Evolutionary conservation across 176 grass and related monocot species (phyloP).

Genomic region (Triticum urartu): DNA sequence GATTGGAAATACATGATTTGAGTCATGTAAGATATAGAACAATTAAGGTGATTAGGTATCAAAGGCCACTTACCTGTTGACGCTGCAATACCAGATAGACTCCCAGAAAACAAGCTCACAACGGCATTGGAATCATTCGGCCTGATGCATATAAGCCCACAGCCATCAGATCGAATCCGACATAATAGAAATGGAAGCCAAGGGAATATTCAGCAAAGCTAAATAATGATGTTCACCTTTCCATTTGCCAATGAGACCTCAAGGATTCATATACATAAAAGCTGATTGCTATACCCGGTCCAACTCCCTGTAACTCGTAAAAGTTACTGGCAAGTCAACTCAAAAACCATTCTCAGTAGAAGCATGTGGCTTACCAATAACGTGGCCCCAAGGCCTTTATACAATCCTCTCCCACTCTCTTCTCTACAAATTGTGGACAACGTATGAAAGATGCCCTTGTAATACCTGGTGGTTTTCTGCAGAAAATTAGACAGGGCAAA

Average conservation of each 20-base stretch:
- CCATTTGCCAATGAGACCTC: slow-evolving; percentile 78
- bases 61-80: slow-evolving; percentile 65
- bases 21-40: not conserved
- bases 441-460: slow-evolving; percentile 81
- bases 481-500: slow-evolving; percentile 4
- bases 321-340: slow-evolving; percentile 35
- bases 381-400: slow-evolving; percentile 94
- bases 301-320: slow-evolving; percentile 76
- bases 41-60: not conserved
- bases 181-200: not conserved
- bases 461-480: slow-evolving; percentile 90
- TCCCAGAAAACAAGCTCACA: slow-evolving; percentile 86
- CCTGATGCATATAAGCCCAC: slow-evolving; percentile 38
- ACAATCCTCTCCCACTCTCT: slow-evolving; percentile 76
- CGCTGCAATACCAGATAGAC: slow-evolving; percentile 89
- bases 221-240: slow-evolving; percentile 59
- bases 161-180: not conserved
- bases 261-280: slow-evolving; percentile 94
- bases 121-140: slow-evolving; percentile 61
- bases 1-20: not conserved
- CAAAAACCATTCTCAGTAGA: slow-evolving; percentile 30
- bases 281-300: slow-evolving; percentile 91
- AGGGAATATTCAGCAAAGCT: not conserved
- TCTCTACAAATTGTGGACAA: slow-evolving; percentile 89
- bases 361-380: slow-evolving; percentile 59